A percentile compares a stretch with the other conserved stretches of the same genome.
phyloP scores from a whole-genome alignment of 306 rosid genomes.

The Hippophae gyantsensis region DNA sequence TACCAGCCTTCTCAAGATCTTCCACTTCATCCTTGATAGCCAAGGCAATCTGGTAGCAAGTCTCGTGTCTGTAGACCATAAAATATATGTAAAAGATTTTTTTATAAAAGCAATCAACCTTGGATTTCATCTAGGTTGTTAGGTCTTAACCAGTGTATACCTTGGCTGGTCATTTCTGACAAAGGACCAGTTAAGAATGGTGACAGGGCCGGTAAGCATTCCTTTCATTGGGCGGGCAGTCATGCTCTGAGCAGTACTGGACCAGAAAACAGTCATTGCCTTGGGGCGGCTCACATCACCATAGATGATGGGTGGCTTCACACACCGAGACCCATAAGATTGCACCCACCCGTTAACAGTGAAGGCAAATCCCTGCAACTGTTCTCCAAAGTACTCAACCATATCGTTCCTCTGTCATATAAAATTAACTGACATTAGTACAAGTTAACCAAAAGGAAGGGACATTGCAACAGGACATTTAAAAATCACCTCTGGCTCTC shows the following conservation, averaged over 20 bases:
- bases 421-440: constrained; percentile 19
- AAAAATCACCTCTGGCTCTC: constrained; percentile 81
- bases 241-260: constrained; percentile 38
- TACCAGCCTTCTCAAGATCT: constrained; percentile 77
- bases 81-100: not conserved
- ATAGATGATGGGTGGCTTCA: constrained; percentile 91
- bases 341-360: constrained; percentile 92
- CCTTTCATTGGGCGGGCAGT: constrained; percentile 84
- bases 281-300: constrained; percentile 98
- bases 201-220: constrained; percentile 96
- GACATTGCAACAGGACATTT: not conserved
- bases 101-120: not conserved
- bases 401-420: constrained; percentile 76
- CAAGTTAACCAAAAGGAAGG: not conserved
- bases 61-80: constrained; percentile 46
- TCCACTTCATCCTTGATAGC: constrained; percentile 91
- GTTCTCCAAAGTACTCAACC: constrained; percentile 93
- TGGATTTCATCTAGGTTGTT: not conserved
- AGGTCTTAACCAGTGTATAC: constrained; percentile 21
- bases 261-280: constrained; percentile 64
- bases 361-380: constrained; percentile 79
- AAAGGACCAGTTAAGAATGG: constrained; percentile 95
- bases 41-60: constrained; percentile 83
- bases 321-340: constrained; percentile 91
- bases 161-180: constrained; percentile 83